A percentile compares a stretch with the other conserved stretches of the same genome.
Evolutionary conservation across 2,329 filamentous ascomycete genomes (phyloP).

Genomic region (Myriosclerotinia duriaeana): DNA sequence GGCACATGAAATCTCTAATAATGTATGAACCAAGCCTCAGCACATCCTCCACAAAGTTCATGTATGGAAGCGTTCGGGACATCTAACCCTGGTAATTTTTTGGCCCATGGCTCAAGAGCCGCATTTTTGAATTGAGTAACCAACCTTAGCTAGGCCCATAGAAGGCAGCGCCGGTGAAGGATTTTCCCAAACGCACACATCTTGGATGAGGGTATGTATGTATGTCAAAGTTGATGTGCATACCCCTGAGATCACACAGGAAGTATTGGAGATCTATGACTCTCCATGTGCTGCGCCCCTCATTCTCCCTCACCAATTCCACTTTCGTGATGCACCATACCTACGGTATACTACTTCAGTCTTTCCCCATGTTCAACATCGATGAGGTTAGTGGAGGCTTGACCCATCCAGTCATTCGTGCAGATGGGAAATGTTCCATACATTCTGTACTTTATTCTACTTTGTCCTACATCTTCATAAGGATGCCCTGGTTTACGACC

Average conservation of each 20-base stretch:
- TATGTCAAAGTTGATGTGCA: conserved; percentile 5
- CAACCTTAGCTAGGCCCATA: background rate
- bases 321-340: background rate
- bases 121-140: background rate
- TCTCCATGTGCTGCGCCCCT: conserved; percentile 13
- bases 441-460: background rate
- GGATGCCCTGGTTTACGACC: background rate
- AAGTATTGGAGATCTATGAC: background rate
- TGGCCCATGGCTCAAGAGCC: conserved; percentile 1
- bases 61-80: background rate
- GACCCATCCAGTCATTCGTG: conserved; percentile 16
- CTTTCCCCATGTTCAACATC: background rate
- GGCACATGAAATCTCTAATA: background rate
- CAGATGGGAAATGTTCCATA: background rate
- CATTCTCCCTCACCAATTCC: background rate
- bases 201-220: background rate
- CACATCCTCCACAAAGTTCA: conserved; percentile 19
- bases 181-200: background rate
- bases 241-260: conserved; percentile 14
- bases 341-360: background rate
- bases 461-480: background rate
- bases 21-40: conserved; percentile 13
- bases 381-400: background rate
- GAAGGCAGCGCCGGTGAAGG: conserved; percentile 18
- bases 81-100: background rate